Evolutionary conservation across 2,329 filamentous ascomycete genomes (phyloP).

Genomic region (Sporothrix mexicana): DNA sequence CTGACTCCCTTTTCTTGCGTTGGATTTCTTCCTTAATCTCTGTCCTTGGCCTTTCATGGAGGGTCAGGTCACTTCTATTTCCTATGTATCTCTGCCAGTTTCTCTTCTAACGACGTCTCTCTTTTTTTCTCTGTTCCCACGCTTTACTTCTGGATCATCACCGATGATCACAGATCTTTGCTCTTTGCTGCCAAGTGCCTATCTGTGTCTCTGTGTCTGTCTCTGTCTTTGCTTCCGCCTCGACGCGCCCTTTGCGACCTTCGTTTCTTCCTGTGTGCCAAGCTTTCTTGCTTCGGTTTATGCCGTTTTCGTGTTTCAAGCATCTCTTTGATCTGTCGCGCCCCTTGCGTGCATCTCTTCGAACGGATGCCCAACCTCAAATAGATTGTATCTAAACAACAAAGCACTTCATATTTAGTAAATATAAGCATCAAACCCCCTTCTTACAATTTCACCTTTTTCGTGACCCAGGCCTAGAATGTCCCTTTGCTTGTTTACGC

Average conservation of each 20-base stretch:
- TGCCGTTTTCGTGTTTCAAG: constrained; percentile 17
- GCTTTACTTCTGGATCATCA: neutral
- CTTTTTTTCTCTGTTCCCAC: neutral
- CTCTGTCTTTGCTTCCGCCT: no score
- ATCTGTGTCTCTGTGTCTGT: no score
- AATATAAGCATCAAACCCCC: neutral
- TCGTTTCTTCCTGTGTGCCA: neutral
- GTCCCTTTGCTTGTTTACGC: neutral
- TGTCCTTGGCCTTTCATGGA: neutral
- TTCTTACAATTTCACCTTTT: neutral
- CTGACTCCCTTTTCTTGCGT: neutral
- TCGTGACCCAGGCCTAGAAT: neutral
- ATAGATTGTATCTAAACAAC: neutral
- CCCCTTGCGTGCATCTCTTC: constrained; percentile 1
- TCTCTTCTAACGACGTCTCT: constrained; percentile 1
- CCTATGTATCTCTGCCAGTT: neutral
- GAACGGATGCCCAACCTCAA: neutral
- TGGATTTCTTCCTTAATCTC: neutral
- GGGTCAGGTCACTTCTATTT: constrained; percentile 20
- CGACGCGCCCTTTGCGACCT: neutral
- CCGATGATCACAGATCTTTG: neutral
- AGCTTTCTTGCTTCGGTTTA: neutral
- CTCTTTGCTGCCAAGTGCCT: neutral
- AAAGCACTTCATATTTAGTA: neutral
- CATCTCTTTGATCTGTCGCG: neutral